Conservation (phyloP, 257 asterid genomes). For the Solanum rostratum region DNA sequence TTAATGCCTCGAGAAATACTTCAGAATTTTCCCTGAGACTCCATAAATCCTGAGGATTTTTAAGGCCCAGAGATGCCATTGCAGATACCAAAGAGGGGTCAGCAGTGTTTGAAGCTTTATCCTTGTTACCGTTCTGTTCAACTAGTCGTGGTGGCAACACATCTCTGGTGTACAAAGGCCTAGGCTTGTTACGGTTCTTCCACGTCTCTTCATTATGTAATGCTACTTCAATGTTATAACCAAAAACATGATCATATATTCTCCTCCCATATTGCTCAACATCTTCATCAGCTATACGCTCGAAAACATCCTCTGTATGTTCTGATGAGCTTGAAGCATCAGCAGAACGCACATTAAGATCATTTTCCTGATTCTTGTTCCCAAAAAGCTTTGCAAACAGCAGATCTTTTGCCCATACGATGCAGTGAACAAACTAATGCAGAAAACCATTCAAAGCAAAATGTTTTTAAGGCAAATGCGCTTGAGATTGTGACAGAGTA, state of each 20-base stretch:
- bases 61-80: conserved; percentile 74
- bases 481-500: not conserved
- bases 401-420: conserved; percentile 98
- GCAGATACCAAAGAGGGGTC: conserved; percentile 60
- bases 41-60: conserved; percentile 92
- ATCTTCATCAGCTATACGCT: conserved; percentile 47
- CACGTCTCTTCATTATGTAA: conserved; percentile 86
- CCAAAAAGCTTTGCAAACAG: conserved; percentile 93
- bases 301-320: conserved; percentile 63
- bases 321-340: conserved; percentile 69
- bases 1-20: conserved; percentile 77
- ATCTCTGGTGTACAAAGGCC: conserved; percentile 73
- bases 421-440: conserved; percentile 90
- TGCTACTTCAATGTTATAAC: conserved; percentile 86
- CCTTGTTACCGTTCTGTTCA: conserved; percentile 63
- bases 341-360: conserved; percentile 67
- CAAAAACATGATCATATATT: conserved; percentile 93
- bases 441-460: conserved; percentile 1
- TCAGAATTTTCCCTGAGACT: conserved; percentile 75
- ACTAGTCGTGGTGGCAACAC: conserved; percentile 26
- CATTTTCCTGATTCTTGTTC: conserved; percentile 85
- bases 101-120: conserved; percentile 20
- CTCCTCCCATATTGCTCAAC: conserved; percentile 72
- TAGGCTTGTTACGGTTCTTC: conserved; percentile 80
- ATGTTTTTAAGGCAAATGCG: not conserved